Conservation (phyloP, 2,329 filamentous ascomycete species). For the Penicillium hesseltinei region DNA sequence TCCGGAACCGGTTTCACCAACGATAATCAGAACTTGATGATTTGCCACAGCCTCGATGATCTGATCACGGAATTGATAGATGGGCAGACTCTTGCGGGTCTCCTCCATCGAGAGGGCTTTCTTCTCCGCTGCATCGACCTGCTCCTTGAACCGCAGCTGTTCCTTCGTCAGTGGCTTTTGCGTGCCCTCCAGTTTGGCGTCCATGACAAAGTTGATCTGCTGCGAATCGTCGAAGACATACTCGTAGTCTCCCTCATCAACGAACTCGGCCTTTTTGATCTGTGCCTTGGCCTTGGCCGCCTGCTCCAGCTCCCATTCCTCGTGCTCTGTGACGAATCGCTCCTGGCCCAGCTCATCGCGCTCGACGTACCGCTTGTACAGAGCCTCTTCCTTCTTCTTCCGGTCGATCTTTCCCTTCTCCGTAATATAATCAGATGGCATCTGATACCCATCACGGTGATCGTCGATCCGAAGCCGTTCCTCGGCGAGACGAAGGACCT, state of each 20-base stretch:
- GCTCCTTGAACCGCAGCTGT: constrained; percentile 72
- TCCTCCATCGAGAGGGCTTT: constrained; percentile 87
- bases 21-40: constrained; percentile 84
- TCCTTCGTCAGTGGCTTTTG: constrained; percentile 71
- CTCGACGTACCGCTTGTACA: constrained; percentile 89
- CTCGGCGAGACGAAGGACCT: constrained; percentile 77
- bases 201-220: constrained; percentile 79
- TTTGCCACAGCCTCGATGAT: constrained; percentile 83
- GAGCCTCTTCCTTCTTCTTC: constrained; percentile 81
- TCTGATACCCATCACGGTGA: constrained; percentile 83
- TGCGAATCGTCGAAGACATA: constrained; percentile 90
- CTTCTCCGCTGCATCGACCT: constrained; percentile 84
- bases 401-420: constrained; percentile 86
- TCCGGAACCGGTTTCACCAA: constrained; percentile 90
- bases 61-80: constrained; percentile 82
- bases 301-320: constrained; percentile 94
- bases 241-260: constrained; percentile 81
- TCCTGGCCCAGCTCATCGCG: constrained; percentile 84
- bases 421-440: constrained; percentile 94
- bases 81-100: constrained; percentile 83
- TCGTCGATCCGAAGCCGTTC: constrained; percentile 86
- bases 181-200: constrained; percentile 70
- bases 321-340: constrained; percentile 86
- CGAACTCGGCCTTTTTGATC: constrained; percentile 69
- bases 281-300: constrained; percentile 83